Evolutionary conservation across 768 basidiomycete species (phyloP).

Genomic region (Collybia mongolica): DNA sequence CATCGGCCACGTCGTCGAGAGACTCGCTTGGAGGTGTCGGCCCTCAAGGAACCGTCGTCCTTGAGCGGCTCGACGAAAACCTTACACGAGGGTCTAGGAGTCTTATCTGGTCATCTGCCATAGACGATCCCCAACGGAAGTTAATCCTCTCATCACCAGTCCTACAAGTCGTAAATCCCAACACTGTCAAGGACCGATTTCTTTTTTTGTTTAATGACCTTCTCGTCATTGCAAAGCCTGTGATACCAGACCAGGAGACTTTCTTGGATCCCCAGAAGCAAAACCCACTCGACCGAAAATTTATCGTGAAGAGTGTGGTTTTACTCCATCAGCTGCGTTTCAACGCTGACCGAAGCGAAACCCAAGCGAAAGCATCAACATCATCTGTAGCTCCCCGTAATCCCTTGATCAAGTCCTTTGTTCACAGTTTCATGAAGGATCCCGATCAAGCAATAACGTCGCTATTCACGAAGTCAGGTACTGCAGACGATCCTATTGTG

Average conservation of each 20-base stretch:
- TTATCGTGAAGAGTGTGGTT: conserved; percentile 88
- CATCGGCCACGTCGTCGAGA: conserved; percentile 69
- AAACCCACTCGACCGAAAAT: conserved; percentile 72
- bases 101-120: conserved; percentile 56
- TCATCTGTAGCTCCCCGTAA: conserved; percentile 45
- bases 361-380: conserved; percentile 37
- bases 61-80: conserved; percentile 71
- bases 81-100: conserved; percentile 61
- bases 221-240: conserved; percentile 89
- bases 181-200: conserved; percentile 94
- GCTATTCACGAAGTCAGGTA: conserved; percentile 61
- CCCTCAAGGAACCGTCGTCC: conserved; percentile 50
- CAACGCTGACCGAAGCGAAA: conserved; percentile 65
- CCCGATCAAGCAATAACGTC: conserved; percentile 77
- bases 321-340: conserved; percentile 70
- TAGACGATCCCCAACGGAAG: conserved; percentile 88
- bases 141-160: conserved; percentile 83
- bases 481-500: conserved; percentile 64
- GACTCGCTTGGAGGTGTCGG: conserved; percentile 47
- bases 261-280: conserved; percentile 51
- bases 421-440: conserved; percentile 76
- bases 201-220: conserved; percentile 97
- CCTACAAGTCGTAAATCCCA: conserved; percentile 89
- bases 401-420: conserved; percentile 68
- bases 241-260: conserved; percentile 66